Evolutionary conservation across 2,329 filamentous ascomycete genomes (phyloP).

Genomic region (Aspergillus sp.): DNA sequence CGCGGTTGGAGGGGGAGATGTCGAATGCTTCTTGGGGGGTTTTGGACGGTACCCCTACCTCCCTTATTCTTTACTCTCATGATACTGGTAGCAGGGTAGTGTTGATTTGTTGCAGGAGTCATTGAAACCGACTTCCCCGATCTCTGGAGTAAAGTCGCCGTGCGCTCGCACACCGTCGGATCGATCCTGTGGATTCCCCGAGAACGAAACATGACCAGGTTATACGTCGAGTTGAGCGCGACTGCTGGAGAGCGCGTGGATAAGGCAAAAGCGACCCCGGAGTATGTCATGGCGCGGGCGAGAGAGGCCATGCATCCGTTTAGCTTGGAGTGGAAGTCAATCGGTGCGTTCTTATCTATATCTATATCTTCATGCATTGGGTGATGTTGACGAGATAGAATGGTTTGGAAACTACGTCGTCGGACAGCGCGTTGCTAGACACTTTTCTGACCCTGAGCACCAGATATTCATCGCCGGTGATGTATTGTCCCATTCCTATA

Average conservation of each 20-base stretch:
- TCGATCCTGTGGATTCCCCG: constrained; percentile 73
- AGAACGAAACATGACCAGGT: constrained; percentile 69
- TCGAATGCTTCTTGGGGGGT: constrained; percentile 68
- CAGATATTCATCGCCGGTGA: constrained; percentile 53
- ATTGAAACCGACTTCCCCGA: constrained; percentile 72
- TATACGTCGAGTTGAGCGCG: constrained; percentile 48
- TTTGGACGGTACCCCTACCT: constrained; percentile 58
- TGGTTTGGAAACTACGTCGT: constrained; percentile 55
- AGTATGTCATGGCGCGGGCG: constrained; percentile 64
- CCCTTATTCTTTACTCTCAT: too few species aligned
- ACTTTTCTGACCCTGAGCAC: constrained; percentile 43
- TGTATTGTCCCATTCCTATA: constrained; percentile 21
- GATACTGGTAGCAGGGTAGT: too few species aligned
- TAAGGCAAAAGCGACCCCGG: constrained; percentile 50
- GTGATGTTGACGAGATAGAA: constrained; percentile 26
- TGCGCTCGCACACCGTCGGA: constrained; percentile 66
- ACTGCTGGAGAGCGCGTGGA: constrained; percentile 28
- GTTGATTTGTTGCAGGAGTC: constrained; percentile 19
- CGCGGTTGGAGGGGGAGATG: constrained; percentile 49
- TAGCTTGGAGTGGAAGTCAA: constrained; percentile 42
- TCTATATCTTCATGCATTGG: too few species aligned
- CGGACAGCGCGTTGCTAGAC: constrained; percentile 48
- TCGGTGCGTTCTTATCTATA: neutral
- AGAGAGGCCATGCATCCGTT: constrained; percentile 48
- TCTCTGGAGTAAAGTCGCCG: constrained; percentile 71